These are phyloP conservation scores for Stagonosporopsis chrysanthemi DNA, from an alignment of 2,329 filamentous ascomycete genomes.

Conservation along the genomic window DNA sequence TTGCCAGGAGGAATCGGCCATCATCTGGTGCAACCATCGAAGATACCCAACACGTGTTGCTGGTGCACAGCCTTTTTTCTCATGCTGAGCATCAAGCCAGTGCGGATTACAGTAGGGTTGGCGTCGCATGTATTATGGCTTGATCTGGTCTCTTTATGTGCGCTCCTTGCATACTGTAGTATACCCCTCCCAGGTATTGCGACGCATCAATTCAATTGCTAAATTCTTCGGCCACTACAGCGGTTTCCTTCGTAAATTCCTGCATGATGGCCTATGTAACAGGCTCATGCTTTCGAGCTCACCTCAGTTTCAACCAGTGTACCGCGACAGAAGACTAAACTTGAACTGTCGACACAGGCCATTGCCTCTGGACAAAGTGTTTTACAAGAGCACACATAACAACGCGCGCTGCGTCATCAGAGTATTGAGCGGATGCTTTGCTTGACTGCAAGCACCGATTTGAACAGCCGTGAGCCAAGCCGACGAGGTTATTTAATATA, in stretches of 20 bases:
- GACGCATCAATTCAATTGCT: background rate
- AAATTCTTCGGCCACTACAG: background rate
- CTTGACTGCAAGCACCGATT: background rate
- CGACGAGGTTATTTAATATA: background rate
- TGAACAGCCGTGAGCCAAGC: background rate
- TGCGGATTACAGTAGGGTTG: background rate
- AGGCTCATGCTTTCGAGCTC: background rate
- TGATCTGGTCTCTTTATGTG: background rate
- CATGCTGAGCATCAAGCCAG: no score
- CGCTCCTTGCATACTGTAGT: constrained; percentile 13
- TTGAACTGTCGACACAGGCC: background rate
- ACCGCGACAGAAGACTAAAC: background rate
- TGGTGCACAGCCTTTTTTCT: background rate
- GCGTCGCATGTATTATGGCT: background rate
- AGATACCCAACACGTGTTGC: constrained; percentile 2
- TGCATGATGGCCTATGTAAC: background rate
- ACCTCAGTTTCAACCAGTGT: no score
- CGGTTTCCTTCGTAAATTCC: background rate
- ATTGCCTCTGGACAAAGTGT: background rate
- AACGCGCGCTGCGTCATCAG: background rate
- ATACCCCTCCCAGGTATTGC: constrained; percentile 6
- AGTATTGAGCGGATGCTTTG: no score
- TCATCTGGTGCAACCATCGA: background rate
- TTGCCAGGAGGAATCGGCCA: background rate
- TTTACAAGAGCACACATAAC: background rate